These are phyloP conservation scores for Heterobasidion annosum DNA, from an alignment of 1,284 basidiomycete species.

Conservation along the genomic window DNA sequence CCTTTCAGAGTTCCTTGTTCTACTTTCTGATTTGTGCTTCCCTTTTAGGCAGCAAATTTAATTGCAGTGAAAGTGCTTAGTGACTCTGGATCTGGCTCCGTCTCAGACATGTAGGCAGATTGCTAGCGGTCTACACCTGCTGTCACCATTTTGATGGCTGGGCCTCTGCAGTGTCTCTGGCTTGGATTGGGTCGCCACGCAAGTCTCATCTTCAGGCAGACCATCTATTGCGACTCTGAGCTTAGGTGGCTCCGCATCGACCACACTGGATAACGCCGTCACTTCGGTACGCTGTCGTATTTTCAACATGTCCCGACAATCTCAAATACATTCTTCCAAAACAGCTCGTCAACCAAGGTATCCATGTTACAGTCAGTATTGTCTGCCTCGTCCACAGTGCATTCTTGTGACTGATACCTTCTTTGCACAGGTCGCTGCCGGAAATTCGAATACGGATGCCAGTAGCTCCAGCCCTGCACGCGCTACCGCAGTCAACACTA, in stretches of 20 bases:
- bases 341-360: constrained; percentile 16
- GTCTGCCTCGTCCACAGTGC: not conserved
- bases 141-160: not conserved
- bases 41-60: constrained; percentile 36
- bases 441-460: constrained; percentile 21
- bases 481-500: constrained; percentile 46
- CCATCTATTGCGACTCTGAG: constrained; percentile 64
- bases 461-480: constrained; percentile 21
- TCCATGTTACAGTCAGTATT: constrained; percentile 20
- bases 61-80: constrained; percentile 73
- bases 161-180: constrained; percentile 35
- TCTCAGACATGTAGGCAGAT: constrained; percentile 14
- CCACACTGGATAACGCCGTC: constrained; percentile 59
- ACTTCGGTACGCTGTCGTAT: constrained; percentile 27
- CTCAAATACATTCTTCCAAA: not conserved
- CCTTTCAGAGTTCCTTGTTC: not conserved
- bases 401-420: not conserved
- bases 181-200: constrained; percentile 29
- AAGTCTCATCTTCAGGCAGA: constrained; percentile 40
- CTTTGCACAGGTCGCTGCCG: constrained; percentile 15
- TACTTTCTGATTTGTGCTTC: not conserved
- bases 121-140: too few relatives aligned
- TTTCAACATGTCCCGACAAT: not conserved
- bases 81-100: constrained; percentile 35
- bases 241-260: constrained; percentile 56